phyloP scores from a whole-genome alignment of 768 basidiomycete species.

The Calvatia gigantea region DNA sequence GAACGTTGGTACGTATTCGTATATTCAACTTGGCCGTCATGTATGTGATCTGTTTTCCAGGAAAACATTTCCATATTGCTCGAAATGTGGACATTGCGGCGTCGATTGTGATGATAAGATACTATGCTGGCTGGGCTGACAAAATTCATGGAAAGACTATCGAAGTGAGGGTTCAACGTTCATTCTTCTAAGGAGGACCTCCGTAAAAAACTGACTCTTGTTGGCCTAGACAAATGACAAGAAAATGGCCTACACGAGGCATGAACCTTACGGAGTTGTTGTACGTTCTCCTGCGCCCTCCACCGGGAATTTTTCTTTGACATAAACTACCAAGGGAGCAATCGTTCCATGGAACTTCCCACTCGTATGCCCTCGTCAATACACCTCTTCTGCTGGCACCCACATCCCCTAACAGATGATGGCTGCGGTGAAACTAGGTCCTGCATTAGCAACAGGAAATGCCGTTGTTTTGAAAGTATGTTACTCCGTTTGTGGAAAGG shows the following conservation, averaged over 20 bases:
- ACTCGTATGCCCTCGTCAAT: constrained; percentile 11
- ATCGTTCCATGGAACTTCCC: constrained; percentile 66
- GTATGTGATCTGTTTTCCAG: constrained; percentile 19
- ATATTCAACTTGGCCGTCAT: not conserved
- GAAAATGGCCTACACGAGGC: constrained; percentile 65
- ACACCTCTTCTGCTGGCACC: not conserved
- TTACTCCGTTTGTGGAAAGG: not conserved
- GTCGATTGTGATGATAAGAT: constrained; percentile 52
- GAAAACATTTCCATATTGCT: constrained; percentile 52
- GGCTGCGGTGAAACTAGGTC: constrained; percentile 66
- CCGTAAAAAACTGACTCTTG: not conserved
- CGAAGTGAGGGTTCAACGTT: constrained; percentile 39
- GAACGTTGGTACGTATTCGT: constrained; percentile 50
- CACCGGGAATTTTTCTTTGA: not conserved
- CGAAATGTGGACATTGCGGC: constrained; percentile 45
- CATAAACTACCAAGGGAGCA: constrained; percentile 27
- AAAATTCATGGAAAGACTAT: constrained; percentile 77
- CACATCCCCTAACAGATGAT: constrained; percentile 28
- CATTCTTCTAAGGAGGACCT: too few species aligned
- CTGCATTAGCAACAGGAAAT: constrained; percentile 78
- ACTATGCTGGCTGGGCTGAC: constrained; percentile 91
- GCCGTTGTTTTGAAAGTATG: constrained; percentile 59
- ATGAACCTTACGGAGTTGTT: constrained; percentile 60
- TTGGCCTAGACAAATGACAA: constrained; percentile 40
- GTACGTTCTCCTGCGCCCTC: constrained; percentile 17